phyloP scores from a whole-genome alignment of 805 yeast species.

The Lipomyces orientalis region DNA sequence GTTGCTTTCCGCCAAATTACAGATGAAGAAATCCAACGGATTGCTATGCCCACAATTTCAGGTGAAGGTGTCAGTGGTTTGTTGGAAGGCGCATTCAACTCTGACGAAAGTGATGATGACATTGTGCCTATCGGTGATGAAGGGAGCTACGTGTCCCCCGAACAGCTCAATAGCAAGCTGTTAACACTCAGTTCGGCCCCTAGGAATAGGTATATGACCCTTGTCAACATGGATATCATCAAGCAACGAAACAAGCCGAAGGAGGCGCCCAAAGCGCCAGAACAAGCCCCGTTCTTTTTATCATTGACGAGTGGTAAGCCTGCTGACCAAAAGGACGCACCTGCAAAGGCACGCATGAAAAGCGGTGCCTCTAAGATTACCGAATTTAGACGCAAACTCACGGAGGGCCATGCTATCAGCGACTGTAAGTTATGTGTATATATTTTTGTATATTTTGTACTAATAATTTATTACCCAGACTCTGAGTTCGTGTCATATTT shows the following conservation, averaged over 20 bases:
- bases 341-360: slow-evolving; percentile 18
- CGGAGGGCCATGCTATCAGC: slow-evolving; percentile 53
- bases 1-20: slow-evolving; percentile 73
- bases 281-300: slow-evolving; percentile 81
- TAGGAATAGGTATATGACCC: slow-evolving; percentile 75
- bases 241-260: slow-evolving; percentile 86
- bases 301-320: slow-evolving; percentile 49
- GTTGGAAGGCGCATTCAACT: slow-evolving; percentile 77
- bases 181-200: slow-evolving; percentile 80
- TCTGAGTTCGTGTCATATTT: slow-evolving; percentile 60
- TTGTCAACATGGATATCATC: slow-evolving; percentile 81
- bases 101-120: slow-evolving; percentile 48
- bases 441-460: neutral
- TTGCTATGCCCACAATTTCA: slow-evolving; percentile 73
- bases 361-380: slow-evolving; percentile 46
- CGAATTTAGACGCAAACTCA: slow-evolving; percentile 67
- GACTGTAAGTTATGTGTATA: slow-evolving; percentile 46
- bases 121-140: slow-evolving; percentile 49
- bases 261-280: slow-evolving; percentile 86
- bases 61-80: slow-evolving; percentile 77
- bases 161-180: slow-evolving; percentile 66
- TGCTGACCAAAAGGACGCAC: slow-evolving; percentile 38
- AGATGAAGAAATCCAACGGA: slow-evolving; percentile 60
- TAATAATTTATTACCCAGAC: neutral
- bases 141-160: slow-evolving; percentile 49